Percentiles rank a stretch among this genome's conserved stretches.
phyloP scores from a whole-genome alignment of 192 early-diverging fungal genomes.

The Gonapodya sp. region DNA sequence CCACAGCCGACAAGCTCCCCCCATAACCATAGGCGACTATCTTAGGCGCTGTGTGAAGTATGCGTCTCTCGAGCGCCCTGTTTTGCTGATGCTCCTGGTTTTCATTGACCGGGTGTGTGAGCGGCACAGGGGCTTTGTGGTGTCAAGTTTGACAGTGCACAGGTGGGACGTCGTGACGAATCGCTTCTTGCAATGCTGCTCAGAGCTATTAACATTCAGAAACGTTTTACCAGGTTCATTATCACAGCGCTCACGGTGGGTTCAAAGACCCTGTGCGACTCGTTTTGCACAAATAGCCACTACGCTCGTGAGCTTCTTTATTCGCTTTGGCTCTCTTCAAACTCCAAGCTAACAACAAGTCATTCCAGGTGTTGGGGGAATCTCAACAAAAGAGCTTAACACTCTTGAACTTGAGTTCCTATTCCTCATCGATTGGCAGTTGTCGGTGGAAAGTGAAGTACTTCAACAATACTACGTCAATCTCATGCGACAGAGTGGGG shows the following conservation, averaged over 20 bases:
- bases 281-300: conserved; percentile 89
- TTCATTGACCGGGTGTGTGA: conserved; percentile 89
- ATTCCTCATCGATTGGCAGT: conserved; percentile 81
- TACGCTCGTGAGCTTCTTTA: conserved; percentile 62
- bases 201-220: too few relatives aligned
- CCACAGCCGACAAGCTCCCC: conserved; percentile 83
- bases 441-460: conserved; percentile 63
- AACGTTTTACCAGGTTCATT: conserved; percentile 51
- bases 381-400: conserved; percentile 87
- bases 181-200: too few relatives aligned
- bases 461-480: conserved; percentile 91
- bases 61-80: conserved; percentile 78
- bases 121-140: conserved; percentile 20
- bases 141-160: conserved; percentile 12
- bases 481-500: conserved; percentile 57
- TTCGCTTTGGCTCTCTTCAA: conserved; percentile 3
- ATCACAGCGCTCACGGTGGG: conserved; percentile 80
- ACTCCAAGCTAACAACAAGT: too few relatives aligned
- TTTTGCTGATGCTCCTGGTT: conserved; percentile 77
- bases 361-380: conserved; percentile 62
- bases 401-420: conserved; percentile 80
- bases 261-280: conserved; percentile 82
- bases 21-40: conserved; percentile 81
- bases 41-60: conserved; percentile 83
- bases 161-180: neutral